Conservation (phyloP, 2,329 filamentous ascomycete species). For the Alternaria ventricosa region DNA sequence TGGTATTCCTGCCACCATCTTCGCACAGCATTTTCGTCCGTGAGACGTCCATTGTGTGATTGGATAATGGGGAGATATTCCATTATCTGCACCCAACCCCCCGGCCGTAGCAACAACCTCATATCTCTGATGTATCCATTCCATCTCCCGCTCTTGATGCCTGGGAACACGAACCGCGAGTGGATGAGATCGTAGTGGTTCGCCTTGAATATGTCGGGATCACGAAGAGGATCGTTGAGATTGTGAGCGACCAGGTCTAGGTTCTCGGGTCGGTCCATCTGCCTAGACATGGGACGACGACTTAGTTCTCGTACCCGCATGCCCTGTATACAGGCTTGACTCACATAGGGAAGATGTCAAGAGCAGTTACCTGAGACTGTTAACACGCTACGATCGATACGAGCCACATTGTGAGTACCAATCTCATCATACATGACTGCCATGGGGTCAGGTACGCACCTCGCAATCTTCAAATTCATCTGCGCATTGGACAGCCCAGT, state of each 20-base stretch:
- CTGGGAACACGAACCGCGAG: constrained; percentile 73
- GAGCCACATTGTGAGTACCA: background rate
- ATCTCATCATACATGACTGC: background rate
- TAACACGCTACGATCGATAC: constrained; percentile 6
- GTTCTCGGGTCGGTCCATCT: constrained; percentile 48
- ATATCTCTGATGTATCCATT: constrained; percentile 77
- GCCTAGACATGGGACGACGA: constrained; percentile 4
- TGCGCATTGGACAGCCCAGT: constrained; percentile 48
- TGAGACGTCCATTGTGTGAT: constrained; percentile 82
- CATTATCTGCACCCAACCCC: constrained; percentile 88
- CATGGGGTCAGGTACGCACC: constrained; percentile 32
- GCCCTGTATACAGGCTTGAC: background rate
- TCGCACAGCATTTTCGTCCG: constrained; percentile 53
- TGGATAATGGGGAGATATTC: constrained; percentile 87
- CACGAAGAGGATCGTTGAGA: constrained; percentile 48
- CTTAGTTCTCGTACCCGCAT: background rate
- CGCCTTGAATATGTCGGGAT: constrained; percentile 60
- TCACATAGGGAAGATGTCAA: constrained; percentile 47
- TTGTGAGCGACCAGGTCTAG: constrained; percentile 44
- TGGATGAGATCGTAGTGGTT: constrained; percentile 84
- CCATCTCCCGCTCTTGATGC: constrained; percentile 78
- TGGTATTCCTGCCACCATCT: constrained; percentile 48
- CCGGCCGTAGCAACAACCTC: constrained; percentile 71
- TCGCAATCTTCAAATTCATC: constrained; percentile 47
- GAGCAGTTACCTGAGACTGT: constrained; percentile 43